Conservation (phyloP, 768 basidiomycete species). For the Boletus tomentosulus region DNA sequence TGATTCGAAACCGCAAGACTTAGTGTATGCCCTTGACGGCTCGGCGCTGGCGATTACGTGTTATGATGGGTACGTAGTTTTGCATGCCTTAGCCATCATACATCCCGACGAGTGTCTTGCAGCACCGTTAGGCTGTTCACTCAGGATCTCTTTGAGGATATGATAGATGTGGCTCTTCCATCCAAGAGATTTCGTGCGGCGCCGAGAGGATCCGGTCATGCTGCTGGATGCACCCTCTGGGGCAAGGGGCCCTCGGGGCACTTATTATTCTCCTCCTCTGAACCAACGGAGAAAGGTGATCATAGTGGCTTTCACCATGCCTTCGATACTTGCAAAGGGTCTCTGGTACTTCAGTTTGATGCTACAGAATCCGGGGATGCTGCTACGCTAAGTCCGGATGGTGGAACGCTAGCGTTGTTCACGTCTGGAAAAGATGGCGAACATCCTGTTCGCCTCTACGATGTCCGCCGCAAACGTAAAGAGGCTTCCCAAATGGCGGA, state of each 20-base stretch:
- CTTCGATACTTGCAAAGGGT: constrained; percentile 38
- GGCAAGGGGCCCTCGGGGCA: constrained; percentile 38
- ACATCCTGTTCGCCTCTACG: constrained; percentile 49
- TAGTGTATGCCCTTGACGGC: constrained; percentile 42
- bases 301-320: constrained; percentile 46
- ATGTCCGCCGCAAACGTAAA: constrained; percentile 36
- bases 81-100: not conserved
- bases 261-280: constrained; percentile 54
- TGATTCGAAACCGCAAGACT: constrained; percentile 36
- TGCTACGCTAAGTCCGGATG: constrained; percentile 42
- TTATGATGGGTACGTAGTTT: constrained; percentile 24
- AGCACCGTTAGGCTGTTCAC: constrained; percentile 23
- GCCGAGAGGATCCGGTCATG: constrained; percentile 20
- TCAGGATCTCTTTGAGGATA: constrained; percentile 22
- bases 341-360: constrained; percentile 35
- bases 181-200: constrained; percentile 14
- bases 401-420: constrained; percentile 33
- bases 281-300: constrained; percentile 29
- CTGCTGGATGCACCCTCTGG: constrained; percentile 51
- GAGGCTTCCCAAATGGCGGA: constrained; percentile 27
- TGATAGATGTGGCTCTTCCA: constrained; percentile 10
- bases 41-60: constrained; percentile 37
- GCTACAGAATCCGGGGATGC: constrained; percentile 52
- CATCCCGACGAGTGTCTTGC: not conserved
- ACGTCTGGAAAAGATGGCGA: constrained; percentile 21